Evolutionary conservation across 2,329 filamentous ascomycete species (phyloP).

Genomic region (Scolecobasidium constrictum): DNA sequence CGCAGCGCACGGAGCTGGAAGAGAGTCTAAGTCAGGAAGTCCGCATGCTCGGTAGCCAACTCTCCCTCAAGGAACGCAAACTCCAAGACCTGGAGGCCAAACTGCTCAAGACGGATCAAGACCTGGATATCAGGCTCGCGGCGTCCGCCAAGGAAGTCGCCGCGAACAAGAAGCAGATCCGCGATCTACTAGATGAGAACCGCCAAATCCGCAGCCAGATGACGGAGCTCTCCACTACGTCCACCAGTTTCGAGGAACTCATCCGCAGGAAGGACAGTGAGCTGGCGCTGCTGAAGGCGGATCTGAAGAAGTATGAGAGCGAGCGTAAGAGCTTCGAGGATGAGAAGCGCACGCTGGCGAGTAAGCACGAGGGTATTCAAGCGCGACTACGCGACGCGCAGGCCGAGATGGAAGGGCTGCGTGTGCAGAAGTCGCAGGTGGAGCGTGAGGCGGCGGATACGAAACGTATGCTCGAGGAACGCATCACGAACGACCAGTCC

Average conservation of each 20-base stretch:
- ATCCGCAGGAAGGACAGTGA: slow-evolving; percentile 92
- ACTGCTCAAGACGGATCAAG: slow-evolving; percentile 75
- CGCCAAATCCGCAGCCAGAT: slow-evolving; percentile 75
- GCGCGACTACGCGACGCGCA: slow-evolving; percentile 71
- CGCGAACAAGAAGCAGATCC: slow-evolving; percentile 59
- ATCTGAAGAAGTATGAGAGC: slow-evolving; percentile 72
- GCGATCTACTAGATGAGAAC: slow-evolving; percentile 70
- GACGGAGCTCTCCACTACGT: slow-evolving; percentile 76
- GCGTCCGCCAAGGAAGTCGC: slow-evolving; percentile 71
- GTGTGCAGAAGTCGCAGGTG: slow-evolving; percentile 70
- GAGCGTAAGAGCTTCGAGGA: slow-evolving; percentile 70
- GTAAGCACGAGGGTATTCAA: slow-evolving; percentile 71
- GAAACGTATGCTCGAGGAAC: slow-evolving; percentile 73
- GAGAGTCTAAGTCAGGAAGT: slow-evolving; percentile 70
- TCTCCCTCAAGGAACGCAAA: slow-evolving; percentile 82
- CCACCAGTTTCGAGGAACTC: slow-evolving; percentile 89
- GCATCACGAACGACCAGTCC: slow-evolving; percentile 81
- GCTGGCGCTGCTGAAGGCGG: slow-evolving; percentile 69
- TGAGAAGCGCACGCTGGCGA: slow-evolving; percentile 59
- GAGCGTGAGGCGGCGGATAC: slow-evolving; percentile 84
- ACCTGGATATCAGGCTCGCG: slow-evolving; percentile 75
- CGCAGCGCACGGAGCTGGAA: slow-evolving; percentile 66
- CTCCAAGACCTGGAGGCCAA: slow-evolving; percentile 76
- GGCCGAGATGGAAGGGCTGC: slow-evolving; percentile 78
- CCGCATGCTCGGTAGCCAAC: slow-evolving; percentile 82